Percentiles rank a stretch among this genome's conserved stretches.
phyloP scores from a whole-genome alignment of 2,329 filamentous ascomycete genomes.

The Neocatenulostroma microsporum region DNA sequence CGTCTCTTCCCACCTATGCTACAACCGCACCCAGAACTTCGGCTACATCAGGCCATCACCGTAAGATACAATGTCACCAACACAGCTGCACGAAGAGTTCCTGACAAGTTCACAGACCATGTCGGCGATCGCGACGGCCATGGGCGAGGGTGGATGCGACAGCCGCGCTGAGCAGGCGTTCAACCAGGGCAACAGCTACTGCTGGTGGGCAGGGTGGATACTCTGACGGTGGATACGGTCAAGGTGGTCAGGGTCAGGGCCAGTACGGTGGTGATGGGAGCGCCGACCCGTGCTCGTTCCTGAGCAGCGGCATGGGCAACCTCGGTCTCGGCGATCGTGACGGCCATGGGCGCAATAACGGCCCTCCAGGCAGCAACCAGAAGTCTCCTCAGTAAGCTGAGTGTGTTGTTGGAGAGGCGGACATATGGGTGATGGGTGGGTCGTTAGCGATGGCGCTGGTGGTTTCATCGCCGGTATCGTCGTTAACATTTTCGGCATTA shows the following conservation, averaged over 20 bases:
- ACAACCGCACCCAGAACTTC: slow-evolving; percentile 58
- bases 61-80: no score
- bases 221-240: slow-evolving; percentile 62
- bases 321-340: slow-evolving; percentile 59
- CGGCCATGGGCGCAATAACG: slow-evolving; percentile 40
- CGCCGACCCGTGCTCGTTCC: slow-evolving; percentile 72
- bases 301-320: slow-evolving; percentile 63
- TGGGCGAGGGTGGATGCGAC: slow-evolving; percentile 87
- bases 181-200: slow-evolving; percentile 64
- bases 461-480: slow-evolving; percentile 62
- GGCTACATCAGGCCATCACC: no score
- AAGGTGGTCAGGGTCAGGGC: slow-evolving; percentile 46
- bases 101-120: no score
- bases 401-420: no score
- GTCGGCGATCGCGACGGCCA: no score
- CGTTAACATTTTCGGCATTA: slow-evolving; percentile 67
- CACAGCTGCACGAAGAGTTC: no score
- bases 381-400: slow-evolving; percentile 30
- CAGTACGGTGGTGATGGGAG: slow-evolving; percentile 51
- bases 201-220: slow-evolving; percentile 36
- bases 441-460: no score
- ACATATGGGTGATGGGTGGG: no score
- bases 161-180: slow-evolving; percentile 94
- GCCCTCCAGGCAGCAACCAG: slow-evolving; percentile 11
- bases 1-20: slow-evolving; percentile 61